phyloP scores from a whole-genome alignment of 805 yeast genomes.

The Maudiozyma bulderi region DNA sequence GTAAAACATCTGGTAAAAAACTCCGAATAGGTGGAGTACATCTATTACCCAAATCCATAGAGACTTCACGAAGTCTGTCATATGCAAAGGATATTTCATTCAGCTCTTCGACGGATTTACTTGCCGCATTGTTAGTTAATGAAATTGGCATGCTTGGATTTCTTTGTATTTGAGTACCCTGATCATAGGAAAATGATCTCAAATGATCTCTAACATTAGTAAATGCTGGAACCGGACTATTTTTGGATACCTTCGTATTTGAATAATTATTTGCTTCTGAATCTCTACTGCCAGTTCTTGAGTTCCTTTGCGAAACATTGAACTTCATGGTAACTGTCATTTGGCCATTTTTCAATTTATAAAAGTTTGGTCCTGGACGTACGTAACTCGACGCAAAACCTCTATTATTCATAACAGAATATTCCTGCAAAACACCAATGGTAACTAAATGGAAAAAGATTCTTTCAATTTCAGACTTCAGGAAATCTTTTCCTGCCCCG shows the following conservation, averaged over 20 bases:
- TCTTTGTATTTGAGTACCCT: background rate
- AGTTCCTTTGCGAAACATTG: slow-evolving; percentile 19
- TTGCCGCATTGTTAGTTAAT: slow-evolving; percentile 6
- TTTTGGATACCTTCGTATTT: background rate
- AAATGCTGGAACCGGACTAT: slow-evolving; percentile 5
- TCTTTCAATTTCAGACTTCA: slow-evolving; percentile 66
- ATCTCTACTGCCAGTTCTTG: slow-evolving; percentile 13
- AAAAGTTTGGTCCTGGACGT: slow-evolving; percentile 46
- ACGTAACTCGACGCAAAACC: slow-evolving; percentile 80
- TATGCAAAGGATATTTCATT: slow-evolving; percentile 17
- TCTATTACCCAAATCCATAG: slow-evolving; percentile 13
- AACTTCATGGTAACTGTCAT: slow-evolving; percentile 45
- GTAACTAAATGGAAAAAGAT: slow-evolving; percentile 70
- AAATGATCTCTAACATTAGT: slow-evolving; percentile 11
- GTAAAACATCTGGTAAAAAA: slow-evolving; percentile 18
- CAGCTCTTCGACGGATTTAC: slow-evolving; percentile 18
- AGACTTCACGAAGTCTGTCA: slow-evolving; percentile 17
- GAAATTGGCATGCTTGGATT: slow-evolving; percentile 10
- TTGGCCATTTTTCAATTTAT: slow-evolving; percentile 35
- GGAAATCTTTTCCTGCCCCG: slow-evolving; percentile 59
- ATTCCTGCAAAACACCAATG: slow-evolving; percentile 58
- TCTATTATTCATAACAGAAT: slow-evolving; percentile 59
- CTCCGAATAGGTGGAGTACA: slow-evolving; percentile 18
- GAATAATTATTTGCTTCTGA: background rate
- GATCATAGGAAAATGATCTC: slow-evolving; percentile 6